Evolutionary conservation across 75 land plant genomes (phyloP), one percentile per base, ranked within the genome.

Genomic region (Pinus albicaulis): DNA sequence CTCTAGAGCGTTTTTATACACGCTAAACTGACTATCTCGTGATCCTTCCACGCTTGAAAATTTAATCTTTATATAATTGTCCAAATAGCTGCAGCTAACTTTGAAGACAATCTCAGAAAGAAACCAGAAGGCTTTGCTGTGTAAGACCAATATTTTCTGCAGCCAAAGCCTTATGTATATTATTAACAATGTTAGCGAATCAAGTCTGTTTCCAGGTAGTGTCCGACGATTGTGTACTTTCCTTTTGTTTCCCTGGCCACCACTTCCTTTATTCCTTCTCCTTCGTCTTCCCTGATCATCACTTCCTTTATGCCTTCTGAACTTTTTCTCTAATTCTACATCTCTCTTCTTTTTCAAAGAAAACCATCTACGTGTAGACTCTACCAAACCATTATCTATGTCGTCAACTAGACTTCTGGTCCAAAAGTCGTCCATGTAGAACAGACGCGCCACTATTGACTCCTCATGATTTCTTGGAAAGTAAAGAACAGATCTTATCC

Each of bases 101-200:
- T 41, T 31, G 41, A 36, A 36, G 13, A 34, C 6, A 1, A 65
- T 31, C n/a, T 65, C 69, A 7, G 69, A 65, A 38, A 65, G n/a
- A 15, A 65, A 31, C 69, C 69, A 36, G 41, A 44, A 65, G n/a
- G 69, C 44, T 20, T 65, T 65, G 69, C 69, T 34, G 69, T 36
- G 36, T 12, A 65, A 16, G 41, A 65, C 69, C 19, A 36, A 12
- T 17, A 19, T 20, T 2, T 5, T 38, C n/a, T 66, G 48, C 1
- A 66, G 48, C 38, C 48, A 44, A 44, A 44, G 1, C 48, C 48
- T 44, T 8, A 44, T 44, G 48, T 5, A 7, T 0, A 7, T 7
- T 44, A 7, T 44, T 44, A 36, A 3, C 19, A 19, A 34, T 10
- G 38, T 2, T 10, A 7, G 48, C 22, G 11, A 10, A 4, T 31